Percentiles rank a stretch among this genome's conserved stretches.
These are phyloP conservation scores for Arabidopsis suecica DNA, from an alignment of 345 rosid species.

Conservation along the genomic window DNA sequence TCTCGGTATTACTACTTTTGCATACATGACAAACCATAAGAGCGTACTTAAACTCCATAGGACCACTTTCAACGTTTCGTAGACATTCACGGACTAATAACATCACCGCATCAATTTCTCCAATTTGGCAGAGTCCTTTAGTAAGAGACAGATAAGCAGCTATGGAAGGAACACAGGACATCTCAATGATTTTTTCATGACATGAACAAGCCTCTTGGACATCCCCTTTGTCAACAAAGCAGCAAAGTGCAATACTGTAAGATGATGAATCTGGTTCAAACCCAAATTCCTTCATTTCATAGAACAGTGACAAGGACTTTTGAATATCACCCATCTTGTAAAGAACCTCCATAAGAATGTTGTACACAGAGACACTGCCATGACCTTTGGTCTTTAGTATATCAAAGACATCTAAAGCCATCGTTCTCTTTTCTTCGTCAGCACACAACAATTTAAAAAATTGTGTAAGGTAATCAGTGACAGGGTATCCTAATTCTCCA, in stretches of 20 bases:
- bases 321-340: conserved; percentile 56
- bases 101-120: conserved; percentile 87
- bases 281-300: conserved; percentile 58
- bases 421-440: conserved; percentile 50
- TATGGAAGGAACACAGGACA: conserved; percentile 69
- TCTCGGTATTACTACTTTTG: conserved; percentile 57
- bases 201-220: conserved; percentile 66
- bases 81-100: conserved; percentile 87
- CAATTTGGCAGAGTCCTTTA: conserved; percentile 69
- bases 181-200: conserved; percentile 76
- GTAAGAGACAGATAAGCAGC: conserved; percentile 74
- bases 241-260: conserved; percentile 60
- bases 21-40: conserved; percentile 65
- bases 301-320: conserved; percentile 63
- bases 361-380: conserved; percentile 59
- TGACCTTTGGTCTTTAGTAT: conserved; percentile 68
- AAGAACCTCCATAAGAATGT: conserved; percentile 70
- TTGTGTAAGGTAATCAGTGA: conserved; percentile 60
- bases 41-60: conserved; percentile 77
- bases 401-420: conserved; percentile 69
- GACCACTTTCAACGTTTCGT: conserved; percentile 69
- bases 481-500: conserved; percentile 59
- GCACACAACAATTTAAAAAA: conserved; percentile 63
- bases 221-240: conserved; percentile 61
- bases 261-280: conserved; percentile 61